Base-by-base conservation (phyloP, 306 rosid species). In the Trifolium dubium region DNA sequence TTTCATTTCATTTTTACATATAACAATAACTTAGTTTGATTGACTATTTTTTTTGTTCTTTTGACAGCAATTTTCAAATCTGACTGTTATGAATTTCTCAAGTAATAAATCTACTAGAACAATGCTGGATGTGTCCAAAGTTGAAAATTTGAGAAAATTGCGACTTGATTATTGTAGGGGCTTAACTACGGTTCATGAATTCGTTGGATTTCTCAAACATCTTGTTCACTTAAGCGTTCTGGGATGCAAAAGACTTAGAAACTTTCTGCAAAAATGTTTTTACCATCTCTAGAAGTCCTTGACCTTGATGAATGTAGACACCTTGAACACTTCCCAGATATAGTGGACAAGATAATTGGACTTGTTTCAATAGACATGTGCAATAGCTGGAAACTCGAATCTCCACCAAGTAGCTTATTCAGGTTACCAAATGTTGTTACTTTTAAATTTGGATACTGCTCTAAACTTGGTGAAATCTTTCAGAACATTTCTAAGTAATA, bases 381-480 rank as follows among this genome's bases (percentile, higher is more conserved):
- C 0, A 0, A 1, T 8, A 55, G 69, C 47, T 4, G 0, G 4
- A n/a, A 17, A n/a, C 69, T 79, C 32, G 19, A 2, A 60, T 7
- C 35, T 39, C 55, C 65, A 43, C 75, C 79, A 58, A 18, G 30
- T 44, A 31, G 72, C 19, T 51, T 75, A 53, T 65, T 75, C 73
- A 65, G 0, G 67, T 15, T 75, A 53, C 67, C 66, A 15, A 40
- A 65, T 15, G 3, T 53, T 28, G 19, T 1, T 6, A 3, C 32
- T 9, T 15, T 75, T 4, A 40, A 51, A n/a, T 10, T 67, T 9
- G 31, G 5, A 13, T 13, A 18, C 8, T 67, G 53, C 34, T 15
- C 13, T 7, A 31, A 14, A 10, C 32, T 67, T 54, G 28, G 14
- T 53, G 6, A 55, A 55, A 9, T 67, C 69, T 56, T 56, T 76